These are phyloP conservation scores for Tetraselmis chui DNA, from an alignment of 139 green algal genomes.

Conservation along the genomic window DNA sequence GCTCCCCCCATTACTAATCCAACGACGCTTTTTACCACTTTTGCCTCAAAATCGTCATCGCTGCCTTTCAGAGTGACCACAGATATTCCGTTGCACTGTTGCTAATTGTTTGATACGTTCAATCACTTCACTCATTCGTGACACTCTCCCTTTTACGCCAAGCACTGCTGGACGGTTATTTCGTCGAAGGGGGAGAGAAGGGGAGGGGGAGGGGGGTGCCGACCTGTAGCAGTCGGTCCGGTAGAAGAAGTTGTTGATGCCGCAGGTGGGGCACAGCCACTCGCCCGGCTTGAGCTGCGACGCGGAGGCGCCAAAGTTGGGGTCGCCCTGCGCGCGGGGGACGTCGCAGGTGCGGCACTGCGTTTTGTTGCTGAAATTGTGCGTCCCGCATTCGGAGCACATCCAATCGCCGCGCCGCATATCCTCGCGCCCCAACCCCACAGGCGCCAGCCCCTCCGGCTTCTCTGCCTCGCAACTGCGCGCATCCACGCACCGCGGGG, in stretches of 20 bases:
- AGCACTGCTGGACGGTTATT: too few relatives aligned
- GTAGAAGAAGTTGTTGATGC: conserved; percentile 1
- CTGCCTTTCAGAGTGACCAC: too few relatives aligned
- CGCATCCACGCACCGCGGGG: too few relatives aligned
- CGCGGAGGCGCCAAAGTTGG: background rate
- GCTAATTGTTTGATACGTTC: too few relatives aligned
- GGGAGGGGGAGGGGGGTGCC: too few relatives aligned
- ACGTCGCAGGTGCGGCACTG: background rate
- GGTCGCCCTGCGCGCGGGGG: background rate
- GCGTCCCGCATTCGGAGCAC: background rate
- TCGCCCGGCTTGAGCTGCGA: background rate
- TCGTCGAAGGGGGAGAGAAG: background rate
- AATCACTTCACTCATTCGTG: too few relatives aligned
- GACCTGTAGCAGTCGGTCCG: background rate
- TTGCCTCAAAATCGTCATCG: too few relatives aligned
- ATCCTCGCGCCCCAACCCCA: background rate
- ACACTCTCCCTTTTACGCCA: too few relatives aligned
- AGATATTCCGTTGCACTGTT: too few relatives aligned
- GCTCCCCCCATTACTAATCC: too few relatives aligned
- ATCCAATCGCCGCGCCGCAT: background rate
- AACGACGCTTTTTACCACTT: too few relatives aligned
- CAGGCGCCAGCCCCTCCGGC: background rate
- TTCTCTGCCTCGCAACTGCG: background rate
- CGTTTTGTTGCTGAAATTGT: background rate
- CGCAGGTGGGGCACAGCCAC: background rate